These are phyloP conservation scores for Apiospora phragmitis DNA, from an alignment of 2,329 filamentous ascomycete genomes.

Conservation along the genomic window DNA sequence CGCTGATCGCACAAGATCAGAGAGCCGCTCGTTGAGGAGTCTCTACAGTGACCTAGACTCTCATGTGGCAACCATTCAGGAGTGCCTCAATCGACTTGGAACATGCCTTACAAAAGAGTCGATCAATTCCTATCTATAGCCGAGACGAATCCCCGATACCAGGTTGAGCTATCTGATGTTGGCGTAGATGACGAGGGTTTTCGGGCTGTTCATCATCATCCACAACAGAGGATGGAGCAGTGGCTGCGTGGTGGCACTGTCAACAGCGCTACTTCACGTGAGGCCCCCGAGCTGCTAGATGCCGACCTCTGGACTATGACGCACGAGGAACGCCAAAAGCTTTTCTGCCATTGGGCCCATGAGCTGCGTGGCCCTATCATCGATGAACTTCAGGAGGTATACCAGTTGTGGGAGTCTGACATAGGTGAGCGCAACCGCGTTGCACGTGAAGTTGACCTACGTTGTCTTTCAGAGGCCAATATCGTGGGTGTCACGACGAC, in stretches of 20 bases:
- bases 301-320: slow-evolving; percentile 23
- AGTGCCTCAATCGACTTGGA: background rate
- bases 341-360: slow-evolving; percentile 32
- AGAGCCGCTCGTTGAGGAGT: slow-evolving; percentile 35
- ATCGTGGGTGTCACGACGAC: slow-evolving; percentile 63
- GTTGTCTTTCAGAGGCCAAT: slow-evolving; percentile 38
- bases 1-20: slow-evolving; percentile 38
- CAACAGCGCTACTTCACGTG: slow-evolving; percentile 8
- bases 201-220: slow-evolving; percentile 19
- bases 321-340: slow-evolving; percentile 21
- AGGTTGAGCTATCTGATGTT: slow-evolving; percentile 28
- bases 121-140: slow-evolving; percentile 26
- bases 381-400: slow-evolving; percentile 9
- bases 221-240: slow-evolving; percentile 18
- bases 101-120: slow-evolving; percentile 8
- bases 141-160: slow-evolving; percentile 20
- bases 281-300: slow-evolving; percentile 14
- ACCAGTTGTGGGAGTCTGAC: slow-evolving; percentile 15
- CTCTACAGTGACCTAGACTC: slow-evolving; percentile 19
- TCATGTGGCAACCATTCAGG: background rate
- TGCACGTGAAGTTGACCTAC: slow-evolving; percentile 35
- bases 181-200: slow-evolving; percentile 27
- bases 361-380: slow-evolving; percentile 25
- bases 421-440: slow-evolving; percentile 22
- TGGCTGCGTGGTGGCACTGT: slow-evolving; percentile 22